Conservation (phyloP, 2,329 filamentous ascomycete genomes). For the Fusarium nelsonii region DNA sequence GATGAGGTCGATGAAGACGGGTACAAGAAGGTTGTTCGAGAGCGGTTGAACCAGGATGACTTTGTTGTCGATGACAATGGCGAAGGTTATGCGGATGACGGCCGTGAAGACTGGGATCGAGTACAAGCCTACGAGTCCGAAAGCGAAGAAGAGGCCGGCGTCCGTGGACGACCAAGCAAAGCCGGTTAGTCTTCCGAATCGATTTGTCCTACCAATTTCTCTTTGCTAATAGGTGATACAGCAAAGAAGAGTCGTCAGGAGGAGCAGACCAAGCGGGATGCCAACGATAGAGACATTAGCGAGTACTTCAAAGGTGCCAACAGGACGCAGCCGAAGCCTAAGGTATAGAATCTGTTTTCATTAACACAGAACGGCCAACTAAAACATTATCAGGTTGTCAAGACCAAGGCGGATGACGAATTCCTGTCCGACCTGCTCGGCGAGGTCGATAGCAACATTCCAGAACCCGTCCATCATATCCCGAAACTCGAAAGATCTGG, state of each 20-base stretch:
- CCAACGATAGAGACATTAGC: conserved; percentile 90
- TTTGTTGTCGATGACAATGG: conserved; percentile 99
- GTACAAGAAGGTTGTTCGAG: conserved; percentile 95
- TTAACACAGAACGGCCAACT: neutral
- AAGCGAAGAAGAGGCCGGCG: conserved; percentile 67
- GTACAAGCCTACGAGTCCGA: conserved; percentile 77
- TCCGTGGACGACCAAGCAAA: conserved; percentile 64
- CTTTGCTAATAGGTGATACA: conserved; percentile 50
- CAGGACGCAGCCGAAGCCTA: conserved; percentile 78
- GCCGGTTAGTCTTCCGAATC: conserved; percentile 56
- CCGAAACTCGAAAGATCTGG: conserved; percentile 77
- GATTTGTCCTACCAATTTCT: neutral
- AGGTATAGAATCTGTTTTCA: conserved; percentile 66
- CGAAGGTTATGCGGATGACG: conserved; percentile 95
- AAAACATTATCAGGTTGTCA: conserved; percentile 68
- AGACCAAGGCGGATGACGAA: conserved; percentile 87
- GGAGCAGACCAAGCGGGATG: conserved; percentile 85
- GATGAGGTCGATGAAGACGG: conserved; percentile 97
- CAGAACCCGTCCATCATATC: conserved; percentile 65
- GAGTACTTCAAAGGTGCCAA: conserved; percentile 89
- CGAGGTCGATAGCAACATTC: conserved; percentile 84
- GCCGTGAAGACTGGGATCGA: conserved; percentile 92
- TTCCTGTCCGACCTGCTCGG: conserved; percentile 88
- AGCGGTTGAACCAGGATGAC: conserved; percentile 91
- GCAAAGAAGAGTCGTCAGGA: conserved; percentile 91